phyloP scores from a whole-genome alignment of 2,329 filamentous ascomycete species.

The Cladosporium oxysporum region DNA sequence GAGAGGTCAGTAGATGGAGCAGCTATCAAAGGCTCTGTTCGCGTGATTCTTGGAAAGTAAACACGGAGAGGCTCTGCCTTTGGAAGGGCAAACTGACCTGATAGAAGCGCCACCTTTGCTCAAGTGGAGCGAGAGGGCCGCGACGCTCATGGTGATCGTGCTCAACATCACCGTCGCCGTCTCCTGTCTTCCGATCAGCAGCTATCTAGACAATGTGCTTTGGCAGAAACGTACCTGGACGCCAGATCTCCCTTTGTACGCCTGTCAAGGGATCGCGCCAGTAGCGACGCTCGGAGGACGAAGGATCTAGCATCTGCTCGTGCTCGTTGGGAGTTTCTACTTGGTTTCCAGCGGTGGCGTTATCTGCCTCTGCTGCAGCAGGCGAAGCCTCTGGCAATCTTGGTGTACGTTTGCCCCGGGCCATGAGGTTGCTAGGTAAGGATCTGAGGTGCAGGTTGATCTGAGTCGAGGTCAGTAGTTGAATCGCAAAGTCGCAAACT shows the following conservation, averaged over 20 bases:
- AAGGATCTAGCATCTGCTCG: constrained; percentile 25
- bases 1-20: neutral
- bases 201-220: neutral
- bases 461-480: neutral
- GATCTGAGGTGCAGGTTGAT: neutral
- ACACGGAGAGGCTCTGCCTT: neutral
- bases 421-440: neutral
- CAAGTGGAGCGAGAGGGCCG: constrained; percentile 25
- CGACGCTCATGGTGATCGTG: constrained; percentile 33
- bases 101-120: constrained; percentile 44
- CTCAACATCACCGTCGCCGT: constrained; percentile 40
- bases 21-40: neutral
- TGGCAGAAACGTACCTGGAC: constrained; percentile 27
- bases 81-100: constrained; percentile 26
- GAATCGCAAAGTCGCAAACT: neutral
- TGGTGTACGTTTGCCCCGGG: neutral
- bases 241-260: constrained; percentile 41
- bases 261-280: constrained; percentile 28
- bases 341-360: neutral
- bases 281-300: constrained; percentile 27
- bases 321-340: neutral
- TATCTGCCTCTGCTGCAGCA: neutral
- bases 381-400: neutral
- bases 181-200: constrained; percentile 23
- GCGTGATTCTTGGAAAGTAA: neutral